A percentile compares a stretch with the other conserved stretches of the same genome.
Evolutionary conservation across 352 stramenopile genomes (phyloP).

Genomic region (Globisporangium uncinulatum): DNA sequence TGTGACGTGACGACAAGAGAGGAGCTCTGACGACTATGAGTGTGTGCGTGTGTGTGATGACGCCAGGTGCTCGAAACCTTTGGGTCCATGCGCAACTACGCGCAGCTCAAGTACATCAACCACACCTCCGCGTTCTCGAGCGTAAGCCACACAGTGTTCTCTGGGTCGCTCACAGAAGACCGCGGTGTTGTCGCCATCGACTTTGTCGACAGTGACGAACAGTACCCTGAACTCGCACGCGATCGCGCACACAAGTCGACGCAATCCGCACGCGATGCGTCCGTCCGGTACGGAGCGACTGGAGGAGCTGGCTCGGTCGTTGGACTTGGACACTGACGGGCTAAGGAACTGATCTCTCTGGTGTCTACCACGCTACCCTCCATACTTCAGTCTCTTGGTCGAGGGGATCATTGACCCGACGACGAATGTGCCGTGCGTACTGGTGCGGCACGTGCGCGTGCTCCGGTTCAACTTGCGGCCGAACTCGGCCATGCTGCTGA

Average conservation of each 20-base stretch:
- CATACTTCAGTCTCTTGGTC: not conserved
- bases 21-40: not conserved
- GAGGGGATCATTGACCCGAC: not conserved
- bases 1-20: not conserved
- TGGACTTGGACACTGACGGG: not conserved
- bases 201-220: conserved; percentile 35
- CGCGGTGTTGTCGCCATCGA: conserved; percentile 25
- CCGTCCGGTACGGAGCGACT: not conserved
- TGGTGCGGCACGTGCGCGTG: conserved; percentile 5
- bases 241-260: not conserved
- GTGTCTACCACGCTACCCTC: not conserved
- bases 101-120: conserved; percentile 1
- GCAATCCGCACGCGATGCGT: not conserved
- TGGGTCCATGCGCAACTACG: conserved; percentile 1
- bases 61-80: not conserved
- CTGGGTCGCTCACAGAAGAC: conserved; percentile 1
- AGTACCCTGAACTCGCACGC: conserved; percentile 5
- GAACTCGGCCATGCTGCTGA: conserved; percentile 28
- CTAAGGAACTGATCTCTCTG: no score
- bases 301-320: not conserved
- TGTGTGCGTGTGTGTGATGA: not conserved
- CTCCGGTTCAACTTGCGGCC: conserved; percentile 41
- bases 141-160: conserved; percentile 3
- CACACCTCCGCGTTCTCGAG: not conserved
- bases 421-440: not conserved